Conservation (phyloP, 257 asterid genomes). For the Paulownia fortunei region DNA sequence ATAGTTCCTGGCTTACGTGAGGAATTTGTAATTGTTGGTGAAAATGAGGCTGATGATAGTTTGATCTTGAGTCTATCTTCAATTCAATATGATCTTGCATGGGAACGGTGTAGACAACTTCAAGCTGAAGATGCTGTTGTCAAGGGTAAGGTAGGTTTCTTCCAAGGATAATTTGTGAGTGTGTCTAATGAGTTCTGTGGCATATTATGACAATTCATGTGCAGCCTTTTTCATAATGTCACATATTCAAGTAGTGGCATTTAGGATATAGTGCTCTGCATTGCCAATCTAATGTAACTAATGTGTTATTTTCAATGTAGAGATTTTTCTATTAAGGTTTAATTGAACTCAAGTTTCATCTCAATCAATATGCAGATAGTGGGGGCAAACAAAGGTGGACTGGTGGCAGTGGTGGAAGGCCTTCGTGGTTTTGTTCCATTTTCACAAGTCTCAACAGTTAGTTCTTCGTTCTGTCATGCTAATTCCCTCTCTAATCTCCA, state of each 20-base stretch:
- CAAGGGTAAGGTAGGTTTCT: slow-evolving; percentile 80
- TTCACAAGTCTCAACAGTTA: slow-evolving; percentile 91
- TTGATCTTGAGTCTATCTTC: slow-evolving; percentile 85
- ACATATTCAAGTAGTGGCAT: too few relatives aligned
- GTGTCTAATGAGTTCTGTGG: neutral
- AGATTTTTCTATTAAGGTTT: neutral
- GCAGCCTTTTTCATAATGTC: neutral
- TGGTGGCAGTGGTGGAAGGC: slow-evolving; percentile 88
- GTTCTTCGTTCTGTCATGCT: slow-evolving; percentile 35
- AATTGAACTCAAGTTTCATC: slow-evolving; percentile 14
- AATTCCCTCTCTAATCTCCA: too few relatives aligned
- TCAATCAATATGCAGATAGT: slow-evolving; percentile 60
- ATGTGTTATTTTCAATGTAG: neutral
- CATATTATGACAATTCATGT: neutral
- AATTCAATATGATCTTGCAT: slow-evolving; percentile 85
- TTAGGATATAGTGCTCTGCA: neutral
- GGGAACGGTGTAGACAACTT: slow-evolving; percentile 97
- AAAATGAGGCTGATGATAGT: slow-evolving; percentile 82
- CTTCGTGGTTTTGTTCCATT: slow-evolving; percentile 95
- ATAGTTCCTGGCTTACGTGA: slow-evolving; percentile 81
- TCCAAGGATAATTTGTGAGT: neutral
- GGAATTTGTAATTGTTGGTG: slow-evolving; percentile 81
- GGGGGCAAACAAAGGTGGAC: slow-evolving; percentile 96
- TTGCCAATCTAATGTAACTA: neutral
- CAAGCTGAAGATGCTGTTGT: slow-evolving; percentile 97